Conservation (phyloP, 1,139 yeast species). For the Hansenula sp. region DNA sequence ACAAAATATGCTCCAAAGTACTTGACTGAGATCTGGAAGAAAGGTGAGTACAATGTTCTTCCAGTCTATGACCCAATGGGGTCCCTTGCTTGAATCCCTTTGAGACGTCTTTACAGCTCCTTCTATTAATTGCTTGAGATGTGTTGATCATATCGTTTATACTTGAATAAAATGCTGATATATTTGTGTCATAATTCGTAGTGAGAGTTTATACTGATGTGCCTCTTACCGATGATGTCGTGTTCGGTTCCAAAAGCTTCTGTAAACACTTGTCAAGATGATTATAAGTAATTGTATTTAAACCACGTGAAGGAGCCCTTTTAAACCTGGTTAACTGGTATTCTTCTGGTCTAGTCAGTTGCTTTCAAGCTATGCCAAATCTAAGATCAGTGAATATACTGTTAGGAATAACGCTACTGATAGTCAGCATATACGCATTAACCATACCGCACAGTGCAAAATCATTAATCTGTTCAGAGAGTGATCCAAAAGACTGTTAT, state of each 20-base stretch:
- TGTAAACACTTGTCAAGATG: neutral
- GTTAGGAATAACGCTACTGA: neutral
- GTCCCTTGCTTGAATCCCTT: slow-evolving; percentile 48
- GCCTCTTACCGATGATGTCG: neutral
- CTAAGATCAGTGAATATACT: neutral
- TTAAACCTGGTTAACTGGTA: no score
- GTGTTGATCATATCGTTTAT: no score
- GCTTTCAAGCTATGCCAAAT: neutral
- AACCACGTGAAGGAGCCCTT: no score
- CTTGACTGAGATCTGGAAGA: slow-evolving; percentile 37
- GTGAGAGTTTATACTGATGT: no score
- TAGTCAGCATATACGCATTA: neutral
- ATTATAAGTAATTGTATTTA: no score
- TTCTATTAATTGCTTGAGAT: no score
- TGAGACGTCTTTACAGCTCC: no score
- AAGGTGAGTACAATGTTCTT: slow-evolving; percentile 44
- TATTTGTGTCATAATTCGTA: no score
- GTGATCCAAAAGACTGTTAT: slow-evolving; percentile 51
- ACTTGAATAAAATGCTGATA: no score
- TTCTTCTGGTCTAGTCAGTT: neutral
- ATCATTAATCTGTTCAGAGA: slow-evolving; percentile 41
- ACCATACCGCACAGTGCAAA: neutral
- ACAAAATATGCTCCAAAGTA: slow-evolving; percentile 47
- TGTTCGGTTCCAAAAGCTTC: no score
- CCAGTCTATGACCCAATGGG: slow-evolving; percentile 89